phyloP scores from a whole-genome alignment of 306 rosid genomes.

The Erythrophleum fordii region DNA sequence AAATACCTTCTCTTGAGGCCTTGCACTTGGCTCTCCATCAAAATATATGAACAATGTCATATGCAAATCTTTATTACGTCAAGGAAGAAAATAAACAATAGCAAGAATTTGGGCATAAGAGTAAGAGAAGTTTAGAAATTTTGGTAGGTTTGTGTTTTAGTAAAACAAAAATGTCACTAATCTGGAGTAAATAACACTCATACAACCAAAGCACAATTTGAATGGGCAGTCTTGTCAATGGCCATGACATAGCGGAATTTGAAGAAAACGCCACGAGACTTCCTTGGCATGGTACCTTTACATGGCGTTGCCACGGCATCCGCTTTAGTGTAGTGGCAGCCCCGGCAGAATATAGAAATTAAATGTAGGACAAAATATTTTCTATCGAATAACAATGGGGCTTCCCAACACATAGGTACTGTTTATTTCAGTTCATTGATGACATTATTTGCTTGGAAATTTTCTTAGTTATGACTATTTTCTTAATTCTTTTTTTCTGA shows the following conservation, averaged over 20 bases:
- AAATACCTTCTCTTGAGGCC: slow-evolving; percentile 16
- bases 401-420: too few relatives aligned
- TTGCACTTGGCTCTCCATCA: slow-evolving; percentile 47
- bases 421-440: too few relatives aligned
- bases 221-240: neutral
- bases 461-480: too few relatives aligned
- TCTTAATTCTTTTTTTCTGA: too few relatives aligned
- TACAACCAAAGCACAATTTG: slow-evolving; percentile 11
- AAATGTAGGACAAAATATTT: too few relatives aligned
- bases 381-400: too few relatives aligned
- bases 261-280: neutral
- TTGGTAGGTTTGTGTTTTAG: slow-evolving; percentile 11
- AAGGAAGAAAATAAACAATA: slow-evolving; percentile 42
- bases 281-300: neutral
- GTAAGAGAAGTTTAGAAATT: neutral
- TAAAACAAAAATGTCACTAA: neutral
- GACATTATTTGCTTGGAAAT: too few relatives aligned
- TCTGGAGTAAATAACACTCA: neutral
- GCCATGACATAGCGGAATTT: neutral
- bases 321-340: too few relatives aligned
- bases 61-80: slow-evolving; percentile 76
- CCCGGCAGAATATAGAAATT: too few relatives aligned
- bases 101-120: slow-evolving; percentile 26
- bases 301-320: neutral
- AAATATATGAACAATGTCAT: slow-evolving; percentile 92